Conservation (phyloP, 257 asterid species). For the Fraxinus quadrangulata region DNA sequence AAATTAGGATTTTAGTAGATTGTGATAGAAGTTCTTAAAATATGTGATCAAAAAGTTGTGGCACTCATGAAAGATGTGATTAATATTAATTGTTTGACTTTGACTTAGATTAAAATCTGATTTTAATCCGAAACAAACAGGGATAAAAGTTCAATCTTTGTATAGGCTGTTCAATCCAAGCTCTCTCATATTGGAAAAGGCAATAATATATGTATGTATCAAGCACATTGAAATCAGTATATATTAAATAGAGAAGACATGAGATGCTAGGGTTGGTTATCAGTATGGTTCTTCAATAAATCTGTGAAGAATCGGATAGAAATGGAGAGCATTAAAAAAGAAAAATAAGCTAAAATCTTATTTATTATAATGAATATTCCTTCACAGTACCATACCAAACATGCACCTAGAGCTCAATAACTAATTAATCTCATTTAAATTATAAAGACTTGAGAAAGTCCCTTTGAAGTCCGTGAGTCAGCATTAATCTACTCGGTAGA, state of each 20-base stretch:
- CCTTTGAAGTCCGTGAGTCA: neutral
- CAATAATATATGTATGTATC: neutral
- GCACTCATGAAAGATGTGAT: no score
- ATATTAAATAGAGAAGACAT: neutral
- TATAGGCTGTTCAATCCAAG: neutral
- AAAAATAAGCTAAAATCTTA: neutral
- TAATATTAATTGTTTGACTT: no score
- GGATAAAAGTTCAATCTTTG: neutral
- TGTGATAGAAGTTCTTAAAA: no score
- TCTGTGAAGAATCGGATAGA: neutral
- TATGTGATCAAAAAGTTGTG: no score
- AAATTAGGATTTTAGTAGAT: no score
- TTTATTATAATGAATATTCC: neutral
- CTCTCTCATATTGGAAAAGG: neutral
- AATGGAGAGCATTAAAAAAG: neutral
- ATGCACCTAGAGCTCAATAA: neutral
- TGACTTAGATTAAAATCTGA: no score
- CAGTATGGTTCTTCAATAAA: neutral
- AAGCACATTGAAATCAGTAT: neutral
- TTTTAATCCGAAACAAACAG: no score
- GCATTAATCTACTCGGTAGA: neutral
- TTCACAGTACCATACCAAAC: neutral
- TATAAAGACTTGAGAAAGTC: neutral
- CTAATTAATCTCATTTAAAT: neutral
- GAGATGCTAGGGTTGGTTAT: neutral